A percentile compares a stretch with the other conserved stretches of the same genome.
phyloP scores from a whole-genome alignment of 2,329 filamentous ascomycete species.

The Colletotrichum sp. region DNA sequence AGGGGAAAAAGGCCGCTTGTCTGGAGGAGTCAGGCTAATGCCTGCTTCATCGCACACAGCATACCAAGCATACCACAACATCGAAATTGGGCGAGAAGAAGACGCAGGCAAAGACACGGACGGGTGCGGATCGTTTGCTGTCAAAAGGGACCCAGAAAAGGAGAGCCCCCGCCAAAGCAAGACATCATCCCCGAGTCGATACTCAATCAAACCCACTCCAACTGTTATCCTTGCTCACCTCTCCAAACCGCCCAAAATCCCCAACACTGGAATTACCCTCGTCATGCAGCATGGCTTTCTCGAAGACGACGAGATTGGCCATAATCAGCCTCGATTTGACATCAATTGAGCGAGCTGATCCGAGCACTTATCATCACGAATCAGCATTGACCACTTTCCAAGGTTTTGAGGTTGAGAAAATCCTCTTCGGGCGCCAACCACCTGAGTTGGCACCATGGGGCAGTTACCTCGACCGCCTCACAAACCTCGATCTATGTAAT shows the following conservation, averaged over 20 bases:
- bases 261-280: not conserved
- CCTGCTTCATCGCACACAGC: not conserved
- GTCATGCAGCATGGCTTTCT: not conserved
- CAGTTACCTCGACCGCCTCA: not conserved
- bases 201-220: not conserved
- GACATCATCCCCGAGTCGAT: not conserved
- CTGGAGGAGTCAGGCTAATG: not conserved
- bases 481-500: not conserved
- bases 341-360: not conserved
- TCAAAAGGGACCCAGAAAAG: not conserved
- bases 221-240: not conserved
- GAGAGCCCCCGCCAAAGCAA: not conserved
- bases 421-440: not conserved
- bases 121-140: not conserved
- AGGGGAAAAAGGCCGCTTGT: not conserved
- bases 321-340: not conserved
- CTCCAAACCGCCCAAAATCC: not conserved
- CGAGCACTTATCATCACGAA: not conserved
- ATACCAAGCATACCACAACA: not conserved
- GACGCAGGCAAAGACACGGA: not conserved
- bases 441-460: not conserved
- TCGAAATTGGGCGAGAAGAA: not conserved
- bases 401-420: not conserved
- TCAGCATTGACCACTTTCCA: not conserved
- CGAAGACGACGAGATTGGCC: not conserved